Conservation (phyloP, 192 early-diverging fungal species). For the Rhizophagus sp. region DNA sequence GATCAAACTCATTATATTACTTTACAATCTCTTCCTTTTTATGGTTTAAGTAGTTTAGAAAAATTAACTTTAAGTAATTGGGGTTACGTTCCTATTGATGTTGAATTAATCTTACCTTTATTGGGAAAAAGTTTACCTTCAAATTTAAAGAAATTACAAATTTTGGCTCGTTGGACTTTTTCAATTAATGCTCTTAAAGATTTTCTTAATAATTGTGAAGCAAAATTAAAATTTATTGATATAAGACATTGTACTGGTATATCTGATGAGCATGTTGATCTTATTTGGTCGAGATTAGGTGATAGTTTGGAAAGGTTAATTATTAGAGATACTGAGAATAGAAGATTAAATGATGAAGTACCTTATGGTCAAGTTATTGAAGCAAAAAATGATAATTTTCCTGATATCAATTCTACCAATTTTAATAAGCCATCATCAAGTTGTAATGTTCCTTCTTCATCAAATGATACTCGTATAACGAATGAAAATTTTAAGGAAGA, state of each 20-base stretch:
- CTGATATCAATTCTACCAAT: neutral
- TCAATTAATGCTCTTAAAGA: neutral
- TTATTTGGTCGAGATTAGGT: conserved; percentile 1
- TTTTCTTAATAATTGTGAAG: conserved; percentile 3
- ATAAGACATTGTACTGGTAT: conserved; percentile 7
- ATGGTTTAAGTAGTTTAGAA: neutral
- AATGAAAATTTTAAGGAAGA: neutral
- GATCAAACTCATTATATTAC: conserved; percentile 6
- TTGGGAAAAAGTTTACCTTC: conserved; percentile 8
- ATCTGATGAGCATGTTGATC: neutral
- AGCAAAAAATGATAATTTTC: neutral
- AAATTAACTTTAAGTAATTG: conserved; percentile 15
- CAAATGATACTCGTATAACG: neutral
- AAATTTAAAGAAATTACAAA: conserved; percentile 10
- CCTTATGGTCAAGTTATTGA: neutral
- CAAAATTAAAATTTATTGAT: conserved; percentile 1
- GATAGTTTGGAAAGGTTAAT: conserved; percentile 10
- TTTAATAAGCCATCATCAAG: neutral
- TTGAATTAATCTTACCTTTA: conserved; percentile 1
- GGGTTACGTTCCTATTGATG: neutral
- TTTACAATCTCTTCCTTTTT: neutral
- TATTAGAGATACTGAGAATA: neutral
- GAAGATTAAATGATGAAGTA: neutral
- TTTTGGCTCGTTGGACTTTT: neutral
- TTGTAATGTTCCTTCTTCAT: neutral